Percentiles rank a stretch among this genome's conserved stretches.
Evolutionary conservation across 192 early-diverging fungal genomes (phyloP).

Genomic region (Gaertneriomyces semiglobifer): DNA sequence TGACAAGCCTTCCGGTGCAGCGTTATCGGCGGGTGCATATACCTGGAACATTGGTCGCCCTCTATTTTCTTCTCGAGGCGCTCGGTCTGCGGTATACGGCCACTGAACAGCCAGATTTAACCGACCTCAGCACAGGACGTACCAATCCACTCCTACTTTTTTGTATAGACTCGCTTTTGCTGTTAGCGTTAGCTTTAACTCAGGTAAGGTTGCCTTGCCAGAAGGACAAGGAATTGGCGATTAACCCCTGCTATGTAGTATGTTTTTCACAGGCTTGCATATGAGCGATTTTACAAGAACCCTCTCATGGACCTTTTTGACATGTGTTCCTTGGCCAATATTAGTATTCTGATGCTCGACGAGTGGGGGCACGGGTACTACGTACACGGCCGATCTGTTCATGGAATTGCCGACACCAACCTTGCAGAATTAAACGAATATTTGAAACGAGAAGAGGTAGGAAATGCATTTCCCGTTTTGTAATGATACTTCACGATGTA

Average conservation of each 20-base stretch:
- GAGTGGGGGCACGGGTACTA: conserved; percentile 59
- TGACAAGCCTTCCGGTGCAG: conserved; percentile 21
- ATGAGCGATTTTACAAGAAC: conserved; percentile 52
- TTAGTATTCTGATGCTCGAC: conserved; percentile 50
- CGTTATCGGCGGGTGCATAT: conserved; percentile 40
- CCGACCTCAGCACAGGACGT: conserved; percentile 35
- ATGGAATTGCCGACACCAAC: conserved; percentile 45
- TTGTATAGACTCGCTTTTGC: conserved; percentile 38
- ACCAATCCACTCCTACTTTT: conserved; percentile 47
- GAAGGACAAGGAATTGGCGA: neutral
- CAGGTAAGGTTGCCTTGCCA: conserved; percentile 33
- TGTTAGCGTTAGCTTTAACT: conserved; percentile 31
- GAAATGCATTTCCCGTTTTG: neutral
- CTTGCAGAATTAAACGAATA: conserved; percentile 42
- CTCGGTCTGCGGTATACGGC: conserved; percentile 35
- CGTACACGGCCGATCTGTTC: conserved; percentile 51
- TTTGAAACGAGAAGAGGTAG: conserved; percentile 47
- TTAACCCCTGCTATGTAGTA: conserved; percentile 6
- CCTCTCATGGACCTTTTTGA: conserved; percentile 50
- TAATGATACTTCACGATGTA: conserved; percentile 1
- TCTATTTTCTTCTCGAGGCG: conserved; percentile 49
- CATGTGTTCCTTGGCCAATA: conserved; percentile 50
- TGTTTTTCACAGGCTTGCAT: conserved; percentile 30
- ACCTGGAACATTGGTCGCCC: conserved; percentile 40
- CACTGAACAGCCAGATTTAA: conserved; percentile 41